These are phyloP conservation scores for Pseudoperonospora humuli DNA, from an alignment of 352 stramenopile species.

Conservation along the genomic window DNA sequence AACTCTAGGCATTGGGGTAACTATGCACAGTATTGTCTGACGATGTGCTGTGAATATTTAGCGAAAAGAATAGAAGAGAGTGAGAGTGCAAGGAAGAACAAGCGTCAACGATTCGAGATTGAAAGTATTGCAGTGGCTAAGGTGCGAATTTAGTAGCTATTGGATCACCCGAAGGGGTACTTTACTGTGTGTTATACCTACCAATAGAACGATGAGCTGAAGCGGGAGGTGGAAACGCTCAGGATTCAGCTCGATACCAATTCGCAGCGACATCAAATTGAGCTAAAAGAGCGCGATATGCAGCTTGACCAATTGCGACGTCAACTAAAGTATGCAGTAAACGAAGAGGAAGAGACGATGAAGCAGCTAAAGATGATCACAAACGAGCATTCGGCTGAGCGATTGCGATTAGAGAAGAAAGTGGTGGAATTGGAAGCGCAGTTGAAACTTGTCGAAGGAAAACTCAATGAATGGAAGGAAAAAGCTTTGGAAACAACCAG, in stretches of 20 bases:
- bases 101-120: slow-evolving; percentile 48
- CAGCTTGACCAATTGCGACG: slow-evolving; percentile 55
- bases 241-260: slow-evolving; percentile 46
- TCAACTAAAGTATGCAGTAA: slow-evolving; percentile 56
- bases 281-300: slow-evolving; percentile 61
- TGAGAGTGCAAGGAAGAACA: slow-evolving; percentile 25
- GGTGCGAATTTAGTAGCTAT: slow-evolving; percentile 18
- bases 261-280: slow-evolving; percentile 49
- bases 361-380: slow-evolving; percentile 48
- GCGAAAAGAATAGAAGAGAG: slow-evolving; percentile 18
- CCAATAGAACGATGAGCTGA: slow-evolving; percentile 39
- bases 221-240: slow-evolving; percentile 43
- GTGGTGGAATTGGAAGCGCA: slow-evolving; percentile 65
- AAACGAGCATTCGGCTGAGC: slow-evolving; percentile 46
- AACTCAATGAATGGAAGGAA: slow-evolving; percentile 64
- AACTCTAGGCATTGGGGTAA: not conserved
- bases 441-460: slow-evolving; percentile 53
- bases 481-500: slow-evolving; percentile 49
- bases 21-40: not conserved
- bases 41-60: slow-evolving; percentile 10
- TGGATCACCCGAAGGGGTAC: not conserved
- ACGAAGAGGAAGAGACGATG: slow-evolving; percentile 55
- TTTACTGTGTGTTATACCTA: not conserved
- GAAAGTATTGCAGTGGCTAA: slow-evolving; percentile 53
- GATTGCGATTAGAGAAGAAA: slow-evolving; percentile 57